Evolutionary conservation across 345 rosid species (phyloP).

Genomic region (Lepidium didymum): DNA sequence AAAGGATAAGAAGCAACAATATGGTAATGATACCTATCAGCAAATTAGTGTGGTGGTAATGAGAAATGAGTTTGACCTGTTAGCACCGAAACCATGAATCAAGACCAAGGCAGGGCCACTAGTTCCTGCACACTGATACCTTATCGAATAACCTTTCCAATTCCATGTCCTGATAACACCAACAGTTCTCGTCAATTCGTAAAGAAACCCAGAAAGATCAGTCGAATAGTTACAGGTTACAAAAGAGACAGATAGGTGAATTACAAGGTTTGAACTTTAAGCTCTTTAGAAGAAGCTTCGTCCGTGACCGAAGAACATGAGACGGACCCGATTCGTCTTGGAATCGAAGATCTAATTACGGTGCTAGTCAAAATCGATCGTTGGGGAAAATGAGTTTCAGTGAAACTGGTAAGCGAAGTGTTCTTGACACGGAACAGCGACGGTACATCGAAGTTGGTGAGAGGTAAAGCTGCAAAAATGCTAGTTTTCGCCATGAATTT

Average conservation of each 20-base stretch:
- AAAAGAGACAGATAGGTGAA: not conserved
- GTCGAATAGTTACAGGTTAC: not conserved
- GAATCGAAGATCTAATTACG: constrained; percentile 5
- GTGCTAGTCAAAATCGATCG: not conserved
- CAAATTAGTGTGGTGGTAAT: constrained; percentile 38
- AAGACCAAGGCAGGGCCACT: constrained; percentile 79
- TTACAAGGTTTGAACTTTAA: constrained; percentile 48
- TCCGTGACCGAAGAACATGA: constrained; percentile 23
- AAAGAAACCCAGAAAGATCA: not conserved
- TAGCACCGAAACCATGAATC: constrained; percentile 93
- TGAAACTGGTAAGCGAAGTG: constrained; percentile 7
- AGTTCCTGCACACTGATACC: constrained; percentile 67
- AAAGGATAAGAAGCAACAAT: not conserved
- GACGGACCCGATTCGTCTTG: constrained; percentile 11
- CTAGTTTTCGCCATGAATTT: constrained; percentile 19
- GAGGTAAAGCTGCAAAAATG: constrained; percentile 7
- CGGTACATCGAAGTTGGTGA: constrained; percentile 1
- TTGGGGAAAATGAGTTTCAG: constrained; percentile 13
- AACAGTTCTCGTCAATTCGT: not conserved
- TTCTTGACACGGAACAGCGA: constrained; percentile 5
- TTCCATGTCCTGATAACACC: constrained; percentile 55
- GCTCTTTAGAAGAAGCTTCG: constrained; percentile 19
- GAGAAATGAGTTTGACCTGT: constrained; percentile 70
- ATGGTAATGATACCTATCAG: constrained; percentile 42
- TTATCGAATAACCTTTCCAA: constrained; percentile 83